Conservation (phyloP, 148 eudicot genomes). For the Heliamphora exappendiculata region DNA sequence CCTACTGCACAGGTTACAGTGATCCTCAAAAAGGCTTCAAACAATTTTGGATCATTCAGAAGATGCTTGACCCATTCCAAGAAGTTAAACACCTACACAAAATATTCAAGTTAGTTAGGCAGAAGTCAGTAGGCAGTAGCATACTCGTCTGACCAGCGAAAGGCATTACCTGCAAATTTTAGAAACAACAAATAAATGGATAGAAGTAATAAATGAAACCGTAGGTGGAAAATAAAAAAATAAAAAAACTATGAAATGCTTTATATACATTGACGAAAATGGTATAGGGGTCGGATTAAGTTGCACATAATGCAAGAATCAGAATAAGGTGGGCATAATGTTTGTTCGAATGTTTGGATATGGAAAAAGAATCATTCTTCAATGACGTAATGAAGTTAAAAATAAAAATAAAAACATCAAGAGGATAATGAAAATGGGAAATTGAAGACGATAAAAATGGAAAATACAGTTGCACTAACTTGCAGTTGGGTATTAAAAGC, state of each 20-base stretch:
- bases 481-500: background rate
- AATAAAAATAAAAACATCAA: background rate
- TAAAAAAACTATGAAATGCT: too few relatives aligned
- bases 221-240: too few relatives aligned
- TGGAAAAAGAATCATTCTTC: too few relatives aligned
- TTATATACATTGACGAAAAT: too few relatives aligned
- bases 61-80: constrained; percentile 89
- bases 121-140: background rate
- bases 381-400: background rate
- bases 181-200: background rate
- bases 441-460: background rate
- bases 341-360: too few relatives aligned
- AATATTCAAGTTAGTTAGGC: constrained; percentile 3
- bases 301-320: too few relatives aligned
- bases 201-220: background rate
- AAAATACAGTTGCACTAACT: background rate
- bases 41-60: constrained; percentile 67
- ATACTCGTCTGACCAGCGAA: background rate
- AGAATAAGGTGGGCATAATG: too few relatives aligned
- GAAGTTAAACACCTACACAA: constrained; percentile 82
- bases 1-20: constrained; percentile 71
- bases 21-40: constrained; percentile 77
- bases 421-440: background rate
- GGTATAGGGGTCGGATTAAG: too few relatives aligned
- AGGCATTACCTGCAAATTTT: background rate